Base-by-base conservation (phyloP, 148 eudicot species). In the Heliosperma pusillum region DNA sequence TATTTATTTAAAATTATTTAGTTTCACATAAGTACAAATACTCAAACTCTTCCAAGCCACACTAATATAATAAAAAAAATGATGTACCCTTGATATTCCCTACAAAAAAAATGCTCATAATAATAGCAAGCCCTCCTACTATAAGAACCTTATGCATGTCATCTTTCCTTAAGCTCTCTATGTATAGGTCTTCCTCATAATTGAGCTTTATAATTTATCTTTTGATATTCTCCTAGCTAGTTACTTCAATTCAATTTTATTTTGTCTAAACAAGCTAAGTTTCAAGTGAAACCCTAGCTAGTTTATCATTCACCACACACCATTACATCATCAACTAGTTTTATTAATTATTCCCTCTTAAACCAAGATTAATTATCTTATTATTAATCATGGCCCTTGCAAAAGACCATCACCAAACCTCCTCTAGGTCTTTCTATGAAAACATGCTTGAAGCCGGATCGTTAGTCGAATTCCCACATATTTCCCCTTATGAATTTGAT, bases 341-440 rank as follows among this genome's bases (percentile, higher is more conserved):
- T 36, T 1, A 10, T 36, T 36, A 36, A 36, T 36, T 36, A 36
- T 36, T 33, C 0, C 5, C 7, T 36, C 42, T 36, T 36, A 36
- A 36, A 11, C 5, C 44, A 64, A 64, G 68, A 6, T 64, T 30
- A 16, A 26, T 52, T 74, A 74, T 70, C n/a, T n/a, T n/a, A n/a
- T 67, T 64, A 30, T 61, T 61, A 77, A 3, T 50, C 12, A 91
- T 89, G 97, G 93, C 91, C 44, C 87, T 91, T 66, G 85, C 88
- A 72, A 89, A 87, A 75, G 89, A 90, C 71, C 74, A 62, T 53
- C 80, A 72, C 57, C 73, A 82, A 78, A 57, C 80, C 75, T 53
- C 83, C 45, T 80, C 79, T 59, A 83, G 80, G 56, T 67, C 80
- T 67, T 81, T 81, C 74, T 81, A 76, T 77, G 80, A 78, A 52